A percentile compares a stretch with the other conserved stretches of the same genome.
Evolutionary conservation across 805 yeast genomes (phyloP).

Genomic region (Wickerhamomyces hampshirensis): DNA sequence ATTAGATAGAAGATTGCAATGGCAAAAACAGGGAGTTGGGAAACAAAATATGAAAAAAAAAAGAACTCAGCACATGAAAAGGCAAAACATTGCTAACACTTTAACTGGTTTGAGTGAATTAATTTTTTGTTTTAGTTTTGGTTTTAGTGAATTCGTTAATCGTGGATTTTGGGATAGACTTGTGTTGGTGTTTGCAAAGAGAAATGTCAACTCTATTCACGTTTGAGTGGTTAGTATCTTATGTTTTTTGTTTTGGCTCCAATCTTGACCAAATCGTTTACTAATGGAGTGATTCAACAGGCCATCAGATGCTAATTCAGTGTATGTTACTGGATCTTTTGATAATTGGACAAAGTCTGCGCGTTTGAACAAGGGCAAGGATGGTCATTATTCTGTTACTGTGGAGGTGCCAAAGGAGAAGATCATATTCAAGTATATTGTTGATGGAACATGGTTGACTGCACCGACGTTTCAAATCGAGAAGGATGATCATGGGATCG

Average conservation of each 20-base stretch:
- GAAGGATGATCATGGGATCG: constrained; percentile 41
- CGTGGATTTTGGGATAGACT: too few species aligned
- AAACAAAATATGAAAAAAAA: too few species aligned
- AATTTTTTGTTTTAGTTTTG: too few species aligned
- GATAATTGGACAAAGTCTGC: constrained; percentile 51
- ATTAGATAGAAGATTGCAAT: too few species aligned
- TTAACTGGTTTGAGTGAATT: too few species aligned
- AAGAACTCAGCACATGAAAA: too few species aligned
- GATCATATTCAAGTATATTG: constrained; percentile 49
- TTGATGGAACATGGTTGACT: constrained; percentile 52
- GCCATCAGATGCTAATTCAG: constrained; percentile 32
- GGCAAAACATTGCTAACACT: too few species aligned
- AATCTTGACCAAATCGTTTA: too few species aligned
- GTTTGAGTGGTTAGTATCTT: constrained; percentile 11
- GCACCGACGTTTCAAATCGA: constrained; percentile 34
- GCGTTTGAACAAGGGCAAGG: constrained; percentile 33
- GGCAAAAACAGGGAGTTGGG: too few species aligned
- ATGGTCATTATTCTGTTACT: constrained; percentile 40
- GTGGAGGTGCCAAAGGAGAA: constrained; percentile 36
- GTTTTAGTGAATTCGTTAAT: too few species aligned
- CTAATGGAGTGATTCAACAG: constrained; percentile 13
- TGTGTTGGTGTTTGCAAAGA: too few species aligned
- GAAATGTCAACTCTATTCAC: constrained; percentile 8
- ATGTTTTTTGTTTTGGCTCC: background rate
- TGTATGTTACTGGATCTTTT: constrained; percentile 56